Evolutionary conservation across 257 asterid species (phyloP).

Genomic region (Solanum lycopersicoides): DNA sequence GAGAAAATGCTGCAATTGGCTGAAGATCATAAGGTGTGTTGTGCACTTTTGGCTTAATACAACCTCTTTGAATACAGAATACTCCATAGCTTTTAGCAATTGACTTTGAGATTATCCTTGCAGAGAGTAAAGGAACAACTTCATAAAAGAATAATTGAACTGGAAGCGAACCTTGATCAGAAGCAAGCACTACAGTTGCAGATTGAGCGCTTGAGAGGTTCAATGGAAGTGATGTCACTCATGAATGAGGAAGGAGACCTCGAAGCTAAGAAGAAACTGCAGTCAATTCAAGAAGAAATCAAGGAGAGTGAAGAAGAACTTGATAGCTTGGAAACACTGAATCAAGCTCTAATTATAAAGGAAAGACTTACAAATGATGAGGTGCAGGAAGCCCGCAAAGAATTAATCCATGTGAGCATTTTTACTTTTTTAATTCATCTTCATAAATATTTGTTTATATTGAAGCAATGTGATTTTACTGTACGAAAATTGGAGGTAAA

Average conservation of each 20-base stretch:
- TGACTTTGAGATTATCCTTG: not conserved
- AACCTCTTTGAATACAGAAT: not conserved
- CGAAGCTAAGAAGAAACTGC: slow-evolving; percentile 34
- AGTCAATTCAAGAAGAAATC: slow-evolving; percentile 37
- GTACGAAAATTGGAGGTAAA: not conserved
- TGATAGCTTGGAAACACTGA: slow-evolving; percentile 26
- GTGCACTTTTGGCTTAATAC: not conserved
- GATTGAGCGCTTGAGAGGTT: slow-evolving; percentile 49
- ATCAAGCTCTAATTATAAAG: slow-evolving; percentile 44
- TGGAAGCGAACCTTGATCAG: slow-evolving; percentile 57
- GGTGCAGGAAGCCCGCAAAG: slow-evolving; percentile 67
- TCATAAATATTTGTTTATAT: not conserved
- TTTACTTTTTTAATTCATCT: not conserved
- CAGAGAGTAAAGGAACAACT: slow-evolving; percentile 60
- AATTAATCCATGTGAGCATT: slow-evolving; percentile 40
- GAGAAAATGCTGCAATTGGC: slow-evolving; percentile 50
- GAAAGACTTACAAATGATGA: slow-evolving; percentile 56
- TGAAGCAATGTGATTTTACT: not conserved
- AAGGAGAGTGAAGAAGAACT: slow-evolving; percentile 52
- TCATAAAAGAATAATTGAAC: slow-evolving; percentile 42
- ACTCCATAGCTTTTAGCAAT: not conserved
- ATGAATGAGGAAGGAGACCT: slow-evolving; percentile 48
- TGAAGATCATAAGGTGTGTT: slow-evolving; percentile 58
- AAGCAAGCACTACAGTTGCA: slow-evolving; percentile 60
- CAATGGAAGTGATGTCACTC: slow-evolving; percentile 42